Base-by-base conservation (phyloP, 202 grass and related monocot genomes). In the Zoysia matrella region DNA sequence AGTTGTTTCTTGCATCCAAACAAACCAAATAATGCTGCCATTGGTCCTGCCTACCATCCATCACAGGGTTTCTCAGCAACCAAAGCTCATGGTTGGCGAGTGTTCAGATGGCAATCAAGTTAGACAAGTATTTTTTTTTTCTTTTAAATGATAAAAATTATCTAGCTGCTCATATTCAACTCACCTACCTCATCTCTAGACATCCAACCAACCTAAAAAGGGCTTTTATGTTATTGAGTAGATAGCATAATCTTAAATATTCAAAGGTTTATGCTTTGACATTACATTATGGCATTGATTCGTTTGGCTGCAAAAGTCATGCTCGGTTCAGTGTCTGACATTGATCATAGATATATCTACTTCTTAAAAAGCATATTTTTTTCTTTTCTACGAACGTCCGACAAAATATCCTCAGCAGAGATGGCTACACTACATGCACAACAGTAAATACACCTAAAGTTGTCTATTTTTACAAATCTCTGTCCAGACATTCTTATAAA, bases 1-100 rank as follows among this genome's bases (percentile, higher is more conserved):
- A 40, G 14, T 47, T 30, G 72, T 30, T 75, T 53, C 60, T 80
- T 88, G 75, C 47, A 88, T 70, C 41, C 4, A 80, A 70, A 75
- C 69, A 44, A 80, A 84, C 81, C 52, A 30, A 84, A 74, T 83
- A 75, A 42, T 41, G 75, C 61, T 14, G 14, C 16, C 43, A 6
- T 2, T 67, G 85, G 76, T 68, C 76, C 15, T 36, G n/a, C n/a
- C n/a, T n/a, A n/a, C n/a, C n/a, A 30, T n/a, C 40, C 18, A 14
- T 9, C 69, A n/a, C 18, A 52, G 15, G 16, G 71, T 46, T 75
- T 86, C 8, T 75, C 52, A 71, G 10, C 18, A 71, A 80, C 60
- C 70, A 68, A 86, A 74, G 84, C 39, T 73, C 47, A 12, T 61
- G 36, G 70, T 45, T 74, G 61, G 70, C 60, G 30, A 6, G 44